Conservation (phyloP, 805 yeast species). For the Candida easanensis region DNA sequence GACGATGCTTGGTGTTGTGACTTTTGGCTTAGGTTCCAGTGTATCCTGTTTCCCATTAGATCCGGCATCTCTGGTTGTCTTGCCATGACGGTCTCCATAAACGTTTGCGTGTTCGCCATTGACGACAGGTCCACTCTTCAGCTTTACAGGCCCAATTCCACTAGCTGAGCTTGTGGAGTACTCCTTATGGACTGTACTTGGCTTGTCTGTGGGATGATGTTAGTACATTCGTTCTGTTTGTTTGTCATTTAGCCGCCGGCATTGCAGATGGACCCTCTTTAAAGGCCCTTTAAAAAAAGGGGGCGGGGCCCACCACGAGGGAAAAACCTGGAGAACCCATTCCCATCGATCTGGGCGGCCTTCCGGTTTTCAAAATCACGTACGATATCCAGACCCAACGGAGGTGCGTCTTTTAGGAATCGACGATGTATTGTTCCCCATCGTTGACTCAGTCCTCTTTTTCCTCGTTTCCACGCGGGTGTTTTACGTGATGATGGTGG, state of each 20-base stretch:
- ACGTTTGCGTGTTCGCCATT: conserved; percentile 12
- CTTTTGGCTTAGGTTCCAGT: conserved; percentile 9
- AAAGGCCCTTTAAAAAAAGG: too few species aligned
- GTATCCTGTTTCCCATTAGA: background rate
- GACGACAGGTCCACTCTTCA: conserved; percentile 13
- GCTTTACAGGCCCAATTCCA: conserved; percentile 7
- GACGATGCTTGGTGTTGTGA: conserved; percentile 18
- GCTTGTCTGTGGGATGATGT: conserved; percentile 3
- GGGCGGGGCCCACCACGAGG: too few species aligned
- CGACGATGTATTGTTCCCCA: conserved; percentile 14
- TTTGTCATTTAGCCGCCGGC: background rate
- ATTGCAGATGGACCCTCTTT: too few species aligned
- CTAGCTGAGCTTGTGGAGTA: conserved; percentile 3
- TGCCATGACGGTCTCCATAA: conserved; percentile 9
- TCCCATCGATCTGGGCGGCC: too few species aligned
- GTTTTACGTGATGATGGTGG: background rate
- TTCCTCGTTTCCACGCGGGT: background rate
- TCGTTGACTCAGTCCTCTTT: background rate
- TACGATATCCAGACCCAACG: background rate
- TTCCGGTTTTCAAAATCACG: background rate
- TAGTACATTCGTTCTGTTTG: background rate
- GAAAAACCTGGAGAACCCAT: background rate
- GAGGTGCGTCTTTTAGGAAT: conserved; percentile 10
- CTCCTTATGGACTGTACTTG: conserved; percentile 8
- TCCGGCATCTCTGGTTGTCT: background rate